Base-by-base conservation (phyloP, 148 eudicot species). In the Heliosperma pusillum region DNA sequence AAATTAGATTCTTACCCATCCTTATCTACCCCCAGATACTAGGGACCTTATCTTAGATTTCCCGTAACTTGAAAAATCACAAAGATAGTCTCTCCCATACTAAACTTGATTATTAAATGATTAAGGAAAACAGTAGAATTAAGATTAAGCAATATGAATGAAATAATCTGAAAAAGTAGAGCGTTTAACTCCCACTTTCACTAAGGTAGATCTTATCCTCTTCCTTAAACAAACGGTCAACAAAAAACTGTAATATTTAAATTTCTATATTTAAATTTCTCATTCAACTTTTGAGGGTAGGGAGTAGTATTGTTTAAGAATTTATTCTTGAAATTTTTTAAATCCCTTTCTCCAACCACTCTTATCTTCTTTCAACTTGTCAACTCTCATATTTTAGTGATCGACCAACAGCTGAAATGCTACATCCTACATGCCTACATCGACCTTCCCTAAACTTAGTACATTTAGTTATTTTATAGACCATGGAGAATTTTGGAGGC, bases 101-200 rank as follows among this genome's bases (percentile, higher is more conserved):
- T 77, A 77, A 50, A 20, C 36, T 70, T 16, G 71, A 50, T 71
- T 61, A 45, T 69, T 59, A 68, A 40, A 57, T 45, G 15, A 44
- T 59, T 74, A 73, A 1, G 15, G 25, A 73, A 21, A 5, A 24
- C 17, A 59, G 11, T n/a, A 9, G 13, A 59, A 22, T 59, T 57
- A 4, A 30, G 17, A 72, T 58, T 58, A 21, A 42, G n/a, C 9
- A 55, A 55, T 55, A 17, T 6, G 17, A 50, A 17, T 6, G 17
- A 50, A 50, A 50, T 12, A 11, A 1, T 15, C 17, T 50, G 55
- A 50, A 50, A 50, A 13, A 50, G 17, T 50, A 2, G 55, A 50
- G 5, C 3, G 55, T 50, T 50, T 50, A 47, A 47, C 53, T 13
- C 53, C 17, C 52, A n/a, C 15, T 9, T 45, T 45, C 53, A 47